Base-by-base conservation (phyloP, 306 rosid genomes). In the Biancaea sappan region DNA sequence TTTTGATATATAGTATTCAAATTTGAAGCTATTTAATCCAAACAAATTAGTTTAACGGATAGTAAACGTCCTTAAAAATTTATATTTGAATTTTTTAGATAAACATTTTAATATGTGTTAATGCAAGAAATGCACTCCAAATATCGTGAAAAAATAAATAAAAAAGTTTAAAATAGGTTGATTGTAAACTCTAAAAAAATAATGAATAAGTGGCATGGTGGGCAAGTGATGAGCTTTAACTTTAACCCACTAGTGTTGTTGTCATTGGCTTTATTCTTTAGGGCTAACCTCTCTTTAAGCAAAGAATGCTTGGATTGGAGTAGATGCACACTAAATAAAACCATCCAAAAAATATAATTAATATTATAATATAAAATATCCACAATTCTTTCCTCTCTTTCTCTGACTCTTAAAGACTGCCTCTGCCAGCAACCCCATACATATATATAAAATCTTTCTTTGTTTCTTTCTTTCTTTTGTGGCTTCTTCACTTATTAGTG, bases 241-340 rank as follows among this genome's bases (percentile, higher is more conserved):
- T 84, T 87, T 90, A 85, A 84, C 83, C 81, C 84, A 66, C 70
- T 61, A 68, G 56, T 53, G 65, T 37, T 81, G 77, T 72, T 82
- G 81, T 76, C 77, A 82, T 77, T 84, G 82, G 83, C 92, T 92
- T 92, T 88, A 90, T 90, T 88, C 94, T 88, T 11, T 86, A 78
- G 86, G 85, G 88, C 84, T 81, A 83, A 84, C 91, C 86, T 77
- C 85, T 85, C 94, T 92, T 90, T 85, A 90, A 84, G 94, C 87
- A 92, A 92, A 88, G 96, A 88, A 88, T 90, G 90, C 86, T 87
- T 88, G 89, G 79, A 79, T 87, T 88, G 89, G 79, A 79, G 77
- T 72, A 67, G 81, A 92, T 89, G 87, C 90, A 90, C 92, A 88
- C 68, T 62, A 53, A 79, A 89, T 76, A 77, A 60, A 29, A 58